Conservation (phyloP, 345 rosid species). For the Arabis hirsuta region DNA sequence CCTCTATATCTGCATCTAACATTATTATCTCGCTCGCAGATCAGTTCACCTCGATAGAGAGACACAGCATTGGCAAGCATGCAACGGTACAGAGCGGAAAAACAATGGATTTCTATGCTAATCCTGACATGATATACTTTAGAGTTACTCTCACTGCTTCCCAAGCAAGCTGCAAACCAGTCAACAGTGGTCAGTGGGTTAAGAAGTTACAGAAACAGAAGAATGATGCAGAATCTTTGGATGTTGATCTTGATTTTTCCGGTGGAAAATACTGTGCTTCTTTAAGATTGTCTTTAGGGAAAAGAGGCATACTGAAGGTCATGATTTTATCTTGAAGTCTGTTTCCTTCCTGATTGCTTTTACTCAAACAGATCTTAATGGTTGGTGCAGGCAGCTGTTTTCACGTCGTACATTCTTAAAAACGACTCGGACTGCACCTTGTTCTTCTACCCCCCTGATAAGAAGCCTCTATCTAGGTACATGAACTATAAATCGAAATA, state of each 20-base stretch:
- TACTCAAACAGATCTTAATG: constrained; percentile 23
- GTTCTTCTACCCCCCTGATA: constrained; percentile 58
- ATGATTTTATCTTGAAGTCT: constrained; percentile 39
- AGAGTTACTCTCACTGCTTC: constrained; percentile 65
- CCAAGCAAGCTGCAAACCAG: constrained; percentile 73
- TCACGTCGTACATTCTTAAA: constrained; percentile 71
- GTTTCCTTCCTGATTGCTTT: constrained; percentile 32
- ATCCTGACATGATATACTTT: constrained; percentile 73
- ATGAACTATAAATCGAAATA: constrained; percentile 35
- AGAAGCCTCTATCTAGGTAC: constrained; percentile 73
- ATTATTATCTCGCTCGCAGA: constrained; percentile 60
- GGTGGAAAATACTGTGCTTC: constrained; percentile 79
- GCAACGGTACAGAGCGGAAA: constrained; percentile 78
- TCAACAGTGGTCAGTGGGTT: constrained; percentile 85
- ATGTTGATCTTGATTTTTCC: constrained; percentile 81
- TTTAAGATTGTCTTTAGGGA: constrained; percentile 82
- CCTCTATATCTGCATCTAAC: constrained; percentile 28
- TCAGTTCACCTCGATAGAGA: constrained; percentile 40
- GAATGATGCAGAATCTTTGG: constrained; percentile 57
- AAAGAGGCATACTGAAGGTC: constrained; percentile 88
- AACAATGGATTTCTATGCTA: constrained; percentile 74
- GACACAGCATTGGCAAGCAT: constrained; percentile 64
- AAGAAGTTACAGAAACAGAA: constrained; percentile 73
- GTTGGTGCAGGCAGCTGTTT: constrained; percentile 74
- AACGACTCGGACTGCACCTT: constrained; percentile 73